Conservation (phyloP, 2,329 filamentous ascomycete genomes). For the Epichloe amarillans region DNA sequence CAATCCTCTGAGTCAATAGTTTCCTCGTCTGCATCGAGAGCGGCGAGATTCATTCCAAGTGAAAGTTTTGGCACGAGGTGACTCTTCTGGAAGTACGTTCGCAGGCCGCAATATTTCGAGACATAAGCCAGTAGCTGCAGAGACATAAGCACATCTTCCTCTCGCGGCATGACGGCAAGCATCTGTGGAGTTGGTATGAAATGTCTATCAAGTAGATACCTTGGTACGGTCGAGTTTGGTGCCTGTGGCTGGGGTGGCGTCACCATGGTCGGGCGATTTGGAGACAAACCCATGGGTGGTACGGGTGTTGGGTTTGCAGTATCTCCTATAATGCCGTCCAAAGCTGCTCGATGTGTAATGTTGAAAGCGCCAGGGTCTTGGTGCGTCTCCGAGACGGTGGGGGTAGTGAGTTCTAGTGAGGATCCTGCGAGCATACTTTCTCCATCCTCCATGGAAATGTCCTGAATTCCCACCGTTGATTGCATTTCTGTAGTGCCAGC, state of each 20-base stretch:
- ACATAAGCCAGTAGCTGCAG: constrained; percentile 93
- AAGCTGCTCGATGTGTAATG: constrained; percentile 72
- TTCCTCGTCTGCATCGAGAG: constrained; percentile 58
- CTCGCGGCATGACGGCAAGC: constrained; percentile 82
- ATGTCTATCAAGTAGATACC: constrained; percentile 66
- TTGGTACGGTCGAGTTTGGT: constrained; percentile 57
- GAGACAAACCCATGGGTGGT: constrained; percentile 59
- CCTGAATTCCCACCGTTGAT: constrained; percentile 71
- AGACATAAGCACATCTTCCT: constrained; percentile 97
- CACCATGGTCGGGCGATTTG: constrained; percentile 54
- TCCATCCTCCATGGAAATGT: constrained; percentile 66
- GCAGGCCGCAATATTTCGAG: constrained; percentile 94
- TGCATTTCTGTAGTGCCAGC: constrained; percentile 70
- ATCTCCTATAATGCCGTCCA: constrained; percentile 76
- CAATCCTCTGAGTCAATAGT: constrained; percentile 25
- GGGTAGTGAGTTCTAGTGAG: constrained; percentile 60
- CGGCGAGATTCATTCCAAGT: constrained; percentile 71
- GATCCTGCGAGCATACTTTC: constrained; percentile 67
- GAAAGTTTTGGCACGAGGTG: constrained; percentile 87
- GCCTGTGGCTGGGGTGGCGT: constrained; percentile 64
- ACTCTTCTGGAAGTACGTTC: constrained; percentile 88
- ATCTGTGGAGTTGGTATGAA: constrained; percentile 58
- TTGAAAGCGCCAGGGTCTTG: constrained; percentile 86
- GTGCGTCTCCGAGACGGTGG: constrained; percentile 63
- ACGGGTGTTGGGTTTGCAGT: constrained; percentile 52